Conservation (phyloP, 2,329 filamentous ascomycete genomes). For the Cercospora beticola region DNA sequence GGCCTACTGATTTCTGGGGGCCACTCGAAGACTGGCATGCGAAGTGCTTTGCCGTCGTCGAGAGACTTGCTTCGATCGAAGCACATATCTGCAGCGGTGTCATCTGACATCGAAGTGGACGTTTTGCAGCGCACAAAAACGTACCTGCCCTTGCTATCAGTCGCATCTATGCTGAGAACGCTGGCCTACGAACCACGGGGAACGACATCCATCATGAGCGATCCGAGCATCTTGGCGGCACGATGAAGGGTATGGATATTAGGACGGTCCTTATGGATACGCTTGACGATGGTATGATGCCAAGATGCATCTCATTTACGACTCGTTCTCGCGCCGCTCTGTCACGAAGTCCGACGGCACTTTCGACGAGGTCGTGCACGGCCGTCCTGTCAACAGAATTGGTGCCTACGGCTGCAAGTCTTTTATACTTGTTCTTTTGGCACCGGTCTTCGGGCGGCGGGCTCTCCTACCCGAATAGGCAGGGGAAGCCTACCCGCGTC, state of each 20-base stretch:
- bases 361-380: background rate
- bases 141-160: background rate
- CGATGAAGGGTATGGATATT: background rate
- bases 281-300: background rate
- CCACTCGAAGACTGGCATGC: background rate
- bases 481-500: background rate
- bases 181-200: background rate
- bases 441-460: background rate
- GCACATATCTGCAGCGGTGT: background rate
- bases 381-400: background rate
- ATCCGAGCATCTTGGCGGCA: background rate
- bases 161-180: background rate
- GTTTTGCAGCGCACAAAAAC: background rate
- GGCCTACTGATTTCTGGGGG: background rate
- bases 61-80: background rate
- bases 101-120: background rate
- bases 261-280: background rate
- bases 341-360: background rate
- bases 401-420: background rate
- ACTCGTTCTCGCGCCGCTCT: background rate
- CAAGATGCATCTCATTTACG: background rate
- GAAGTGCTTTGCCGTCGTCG: background rate
- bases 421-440: background rate
- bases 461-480: slow-evolving; percentile 1
- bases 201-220: background rate